Evolutionary conservation across 768 basidiomycete species (phyloP).

Genomic region (Pleurotus citrinopileatus): DNA sequence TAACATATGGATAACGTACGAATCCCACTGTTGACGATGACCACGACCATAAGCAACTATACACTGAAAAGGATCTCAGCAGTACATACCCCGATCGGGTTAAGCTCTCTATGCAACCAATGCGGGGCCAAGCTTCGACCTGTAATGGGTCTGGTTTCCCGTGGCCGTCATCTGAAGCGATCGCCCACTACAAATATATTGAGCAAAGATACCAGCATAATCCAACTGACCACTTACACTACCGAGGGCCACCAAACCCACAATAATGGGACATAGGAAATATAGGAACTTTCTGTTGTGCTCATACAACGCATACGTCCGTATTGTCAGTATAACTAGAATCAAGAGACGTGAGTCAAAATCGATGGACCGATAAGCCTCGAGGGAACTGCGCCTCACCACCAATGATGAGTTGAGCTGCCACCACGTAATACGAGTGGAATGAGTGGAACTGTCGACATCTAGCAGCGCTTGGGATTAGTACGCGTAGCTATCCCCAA

Average conservation of each 20-base stretch:
- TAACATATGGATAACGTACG: background rate
- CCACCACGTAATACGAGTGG: slow-evolving; percentile 14
- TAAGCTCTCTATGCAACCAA: slow-evolving; percentile 6
- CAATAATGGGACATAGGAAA: slow-evolving; percentile 22
- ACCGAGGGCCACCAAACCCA: slow-evolving; percentile 23
- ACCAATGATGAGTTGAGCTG: slow-evolving; percentile 31
- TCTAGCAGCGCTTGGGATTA: slow-evolving; percentile 17
- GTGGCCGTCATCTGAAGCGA: slow-evolving; percentile 11
- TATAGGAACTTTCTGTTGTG: slow-evolving; percentile 27
- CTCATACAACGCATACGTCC: slow-evolving; percentile 42
- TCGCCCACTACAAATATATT: slow-evolving; percentile 23
- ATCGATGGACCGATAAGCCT: background rate
- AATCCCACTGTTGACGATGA: background rate
- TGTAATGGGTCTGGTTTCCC: slow-evolving; percentile 1
- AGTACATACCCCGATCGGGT: background rate
- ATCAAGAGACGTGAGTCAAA: background rate
- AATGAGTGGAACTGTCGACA: slow-evolving; percentile 26
- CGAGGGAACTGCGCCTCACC: slow-evolving; percentile 24
- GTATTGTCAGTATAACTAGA: slow-evolving; percentile 38
- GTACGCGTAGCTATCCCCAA: slow-evolving; percentile 6
- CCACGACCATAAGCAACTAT: background rate
- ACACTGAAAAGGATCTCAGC: background rate
- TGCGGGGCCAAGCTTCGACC: slow-evolving; percentile 4
- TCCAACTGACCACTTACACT: slow-evolving; percentile 23
- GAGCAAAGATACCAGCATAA: background rate